Conservation (phyloP, 1,284 basidiomycete genomes). For the Rhodotorula mucilaginosa region DNA sequence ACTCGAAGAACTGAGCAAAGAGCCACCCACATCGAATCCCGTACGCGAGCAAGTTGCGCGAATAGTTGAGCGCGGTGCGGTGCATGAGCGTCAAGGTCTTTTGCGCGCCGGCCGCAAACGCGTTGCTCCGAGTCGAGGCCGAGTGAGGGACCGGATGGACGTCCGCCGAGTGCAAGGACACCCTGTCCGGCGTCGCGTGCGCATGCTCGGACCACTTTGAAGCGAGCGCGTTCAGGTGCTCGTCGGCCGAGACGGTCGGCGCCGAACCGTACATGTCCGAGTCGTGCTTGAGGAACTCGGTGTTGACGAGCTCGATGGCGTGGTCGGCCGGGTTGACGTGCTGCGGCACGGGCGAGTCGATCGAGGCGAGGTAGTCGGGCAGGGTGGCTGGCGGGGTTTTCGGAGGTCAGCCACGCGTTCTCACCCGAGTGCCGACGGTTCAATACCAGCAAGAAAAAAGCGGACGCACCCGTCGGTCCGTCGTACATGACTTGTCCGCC, state of each 20-base stretch:
- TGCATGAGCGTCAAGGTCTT: slow-evolving; percentile 36
- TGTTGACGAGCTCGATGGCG: slow-evolving; percentile 45
- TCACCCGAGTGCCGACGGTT: too few species aligned
- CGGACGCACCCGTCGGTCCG: slow-evolving; percentile 3
- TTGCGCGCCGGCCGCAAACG: neutral
- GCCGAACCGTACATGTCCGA: neutral
- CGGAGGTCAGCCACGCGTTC: neutral
- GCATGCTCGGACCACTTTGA: slow-evolving; percentile 2
- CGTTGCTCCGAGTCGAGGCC: neutral
- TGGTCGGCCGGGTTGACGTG: slow-evolving; percentile 47
- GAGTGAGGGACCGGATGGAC: neutral
- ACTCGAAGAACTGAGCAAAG: neutral
- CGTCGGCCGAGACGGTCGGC: neutral
- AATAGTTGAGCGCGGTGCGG: slow-evolving; percentile 42
- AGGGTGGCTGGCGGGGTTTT: slow-evolving; percentile 7
- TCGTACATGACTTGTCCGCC: slow-evolving; percentile 40
- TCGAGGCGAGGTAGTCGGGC: slow-evolving; percentile 40
- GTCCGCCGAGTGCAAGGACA: neutral
- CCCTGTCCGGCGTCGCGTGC: neutral
- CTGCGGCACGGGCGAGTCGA: slow-evolving; percentile 39
- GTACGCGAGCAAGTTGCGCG: slow-evolving; percentile 59
- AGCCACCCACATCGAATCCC: slow-evolving; percentile 53
- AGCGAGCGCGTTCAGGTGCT: slow-evolving; percentile 1
- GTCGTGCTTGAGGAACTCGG: slow-evolving; percentile 41
- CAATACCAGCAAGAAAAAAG: too few species aligned